These are phyloP conservation scores for Magnusiomyces paraingens DNA, from an alignment of 1,139 yeast genomes.

Conservation along the genomic window DNA sequence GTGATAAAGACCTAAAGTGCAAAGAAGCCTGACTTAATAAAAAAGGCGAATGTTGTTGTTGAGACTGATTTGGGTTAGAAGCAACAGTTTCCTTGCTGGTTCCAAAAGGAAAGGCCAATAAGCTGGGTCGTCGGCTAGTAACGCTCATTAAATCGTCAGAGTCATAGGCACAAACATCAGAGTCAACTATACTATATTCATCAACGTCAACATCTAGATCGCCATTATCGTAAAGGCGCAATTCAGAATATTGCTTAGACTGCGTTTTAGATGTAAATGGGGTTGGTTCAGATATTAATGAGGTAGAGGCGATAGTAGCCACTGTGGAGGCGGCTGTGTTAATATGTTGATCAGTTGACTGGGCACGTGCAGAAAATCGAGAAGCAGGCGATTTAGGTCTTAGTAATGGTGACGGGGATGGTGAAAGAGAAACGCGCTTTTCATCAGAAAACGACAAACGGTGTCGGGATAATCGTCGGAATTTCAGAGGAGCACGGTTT, in stretches of 20 bases:
- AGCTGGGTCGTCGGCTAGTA: slow-evolving; percentile 21
- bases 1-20: not conserved
- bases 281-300: not conserved
- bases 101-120: not conserved
- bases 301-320: not conserved
- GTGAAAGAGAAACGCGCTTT: too few relatives aligned
- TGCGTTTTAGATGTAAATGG: not conserved
- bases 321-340: too few relatives aligned
- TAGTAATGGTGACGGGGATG: too few relatives aligned
- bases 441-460: too few relatives aligned
- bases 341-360: too few relatives aligned
- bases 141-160: slow-evolving; percentile 27
- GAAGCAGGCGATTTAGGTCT: too few relatives aligned
- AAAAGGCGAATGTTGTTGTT: not conserved
- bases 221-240: not conserved
- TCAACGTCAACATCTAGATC: not conserved
- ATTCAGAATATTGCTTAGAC: not conserved
- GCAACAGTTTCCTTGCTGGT: too few relatives aligned
- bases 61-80: not conserved
- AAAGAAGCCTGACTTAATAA: not conserved
- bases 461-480: too few relatives aligned
- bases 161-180: slow-evolving; percentile 22
- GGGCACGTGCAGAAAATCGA: too few relatives aligned
- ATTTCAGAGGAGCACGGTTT: not conserved
- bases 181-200: not conserved